These are phyloP conservation scores for Isabelozyma heimii DNA, from an alignment of 805 yeast species.

Conservation along the genomic window DNA sequence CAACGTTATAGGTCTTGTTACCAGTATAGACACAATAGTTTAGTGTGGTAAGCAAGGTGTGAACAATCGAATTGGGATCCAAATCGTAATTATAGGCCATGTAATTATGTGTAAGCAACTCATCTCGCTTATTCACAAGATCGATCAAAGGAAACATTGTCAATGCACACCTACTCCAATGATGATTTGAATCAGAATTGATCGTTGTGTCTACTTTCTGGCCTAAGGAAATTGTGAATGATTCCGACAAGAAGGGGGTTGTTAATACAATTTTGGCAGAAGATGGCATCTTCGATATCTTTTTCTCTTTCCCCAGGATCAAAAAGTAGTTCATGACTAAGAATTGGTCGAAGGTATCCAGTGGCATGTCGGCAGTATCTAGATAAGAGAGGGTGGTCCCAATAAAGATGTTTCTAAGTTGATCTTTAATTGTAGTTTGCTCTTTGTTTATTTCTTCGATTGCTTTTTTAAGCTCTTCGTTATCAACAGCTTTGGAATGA, in stretches of 20 bases:
- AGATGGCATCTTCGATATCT: conserved; percentile 3
- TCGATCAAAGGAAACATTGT: conserved; percentile 36
- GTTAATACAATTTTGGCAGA: conserved; percentile 20
- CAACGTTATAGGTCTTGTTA: conserved; percentile 23
- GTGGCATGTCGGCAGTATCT: background rate
- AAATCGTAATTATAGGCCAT: conserved; percentile 6
- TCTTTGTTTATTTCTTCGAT: conserved; percentile 8
- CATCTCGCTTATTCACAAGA: conserved; percentile 30
- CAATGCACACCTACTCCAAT: conserved; percentile 36
- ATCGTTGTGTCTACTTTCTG: conserved; percentile 14
- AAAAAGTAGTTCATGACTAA: background rate
- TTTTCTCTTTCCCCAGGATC: no score
- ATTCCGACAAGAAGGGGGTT: conserved; percentile 31
- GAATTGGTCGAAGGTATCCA: background rate
- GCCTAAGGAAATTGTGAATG: conserved; percentile 18
- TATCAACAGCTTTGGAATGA: conserved; percentile 2
- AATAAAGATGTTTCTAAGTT: conserved; percentile 15
- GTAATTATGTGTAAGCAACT: conserved; percentile 28
- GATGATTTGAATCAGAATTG: conserved; percentile 29
- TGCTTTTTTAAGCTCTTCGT: background rate
- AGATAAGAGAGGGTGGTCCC: conserved; percentile 11
- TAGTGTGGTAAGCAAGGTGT: conserved; percentile 17
- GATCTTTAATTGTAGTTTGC: conserved; percentile 13
- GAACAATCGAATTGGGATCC: conserved; percentile 8
- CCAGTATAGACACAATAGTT: conserved; percentile 37